phyloP scores from a whole-genome alignment of 306 rosid genomes.

The Medicago arabica region DNA sequence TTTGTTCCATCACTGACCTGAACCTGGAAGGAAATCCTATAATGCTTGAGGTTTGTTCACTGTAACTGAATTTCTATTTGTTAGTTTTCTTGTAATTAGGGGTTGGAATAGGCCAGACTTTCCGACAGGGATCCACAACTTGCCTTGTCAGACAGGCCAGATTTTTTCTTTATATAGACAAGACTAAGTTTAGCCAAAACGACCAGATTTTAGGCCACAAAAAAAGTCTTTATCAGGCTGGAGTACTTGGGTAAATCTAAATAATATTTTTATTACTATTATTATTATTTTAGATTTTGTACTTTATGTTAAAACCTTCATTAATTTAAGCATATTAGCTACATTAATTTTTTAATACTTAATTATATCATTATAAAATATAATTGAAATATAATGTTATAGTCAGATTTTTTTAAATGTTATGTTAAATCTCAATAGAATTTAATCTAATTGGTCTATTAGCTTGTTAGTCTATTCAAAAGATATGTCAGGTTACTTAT shows the following conservation, averaged over 20 bases:
- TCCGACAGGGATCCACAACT: background rate
- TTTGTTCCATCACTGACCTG: conserved; percentile 71
- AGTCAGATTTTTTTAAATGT: no score
- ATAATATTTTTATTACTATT: background rate
- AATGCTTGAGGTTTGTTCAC: conserved; percentile 68
- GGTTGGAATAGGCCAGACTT: background rate
- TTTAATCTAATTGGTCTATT: no score
- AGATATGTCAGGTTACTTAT: no score
- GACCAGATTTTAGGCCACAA: background rate
- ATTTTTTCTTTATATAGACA: background rate
- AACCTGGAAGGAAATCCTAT: conserved; percentile 83
- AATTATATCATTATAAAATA: no score
- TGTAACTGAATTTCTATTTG: conserved; percentile 26
- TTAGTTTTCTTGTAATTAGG: conserved; percentile 24
- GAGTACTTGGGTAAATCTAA: background rate
- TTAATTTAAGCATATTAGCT: background rate
- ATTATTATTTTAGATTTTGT: background rate
- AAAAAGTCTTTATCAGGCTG: background rate
- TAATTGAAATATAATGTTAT: no score
- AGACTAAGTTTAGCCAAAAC: background rate
- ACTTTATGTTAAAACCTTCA: background rate
- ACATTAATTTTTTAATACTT: no score
- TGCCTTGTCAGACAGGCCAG: background rate
- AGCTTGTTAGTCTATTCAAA: no score
- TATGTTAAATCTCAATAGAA: no score